Evolutionary conservation across 1,284 basidiomycete species (phyloP).

Genomic region (Rhizoctonia solani): DNA sequence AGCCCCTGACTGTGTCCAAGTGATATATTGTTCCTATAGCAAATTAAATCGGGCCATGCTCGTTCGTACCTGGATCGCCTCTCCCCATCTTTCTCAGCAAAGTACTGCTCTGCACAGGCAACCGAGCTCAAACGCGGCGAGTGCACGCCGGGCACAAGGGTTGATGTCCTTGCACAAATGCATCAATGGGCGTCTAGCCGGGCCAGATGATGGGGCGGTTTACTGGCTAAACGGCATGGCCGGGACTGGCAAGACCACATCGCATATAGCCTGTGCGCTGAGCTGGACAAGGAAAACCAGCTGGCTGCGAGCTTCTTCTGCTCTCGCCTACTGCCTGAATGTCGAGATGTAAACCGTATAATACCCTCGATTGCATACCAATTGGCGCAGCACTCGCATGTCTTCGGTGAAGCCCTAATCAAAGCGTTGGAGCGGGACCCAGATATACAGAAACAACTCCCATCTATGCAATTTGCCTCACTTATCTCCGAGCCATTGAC

Average conservation of each 20-base stretch:
- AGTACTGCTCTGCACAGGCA: slow-evolving; percentile 1
- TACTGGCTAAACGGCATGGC: slow-evolving; percentile 29
- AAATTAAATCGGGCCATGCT: no score
- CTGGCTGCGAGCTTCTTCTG: slow-evolving; percentile 19
- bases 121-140: background rate
- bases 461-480: background rate
- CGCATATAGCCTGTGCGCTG: background rate
- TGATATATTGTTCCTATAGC: no score
- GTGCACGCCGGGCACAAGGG: background rate
- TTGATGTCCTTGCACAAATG: background rate
- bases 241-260: slow-evolving; percentile 14
- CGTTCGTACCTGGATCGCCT: no score
- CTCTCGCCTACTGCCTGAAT: background rate
- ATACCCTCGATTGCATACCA: background rate
- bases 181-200: background rate
- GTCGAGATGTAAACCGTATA: background rate
- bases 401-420: background rate
- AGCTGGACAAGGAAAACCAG: background rate
- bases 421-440: background rate
- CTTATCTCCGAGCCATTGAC: background rate
- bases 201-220: background rate
- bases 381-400: background rate
- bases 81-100: background rate
- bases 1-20: no score
- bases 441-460: background rate